Conservation (phyloP, 129 eudicot species). For the Lactuca saligna region DNA sequence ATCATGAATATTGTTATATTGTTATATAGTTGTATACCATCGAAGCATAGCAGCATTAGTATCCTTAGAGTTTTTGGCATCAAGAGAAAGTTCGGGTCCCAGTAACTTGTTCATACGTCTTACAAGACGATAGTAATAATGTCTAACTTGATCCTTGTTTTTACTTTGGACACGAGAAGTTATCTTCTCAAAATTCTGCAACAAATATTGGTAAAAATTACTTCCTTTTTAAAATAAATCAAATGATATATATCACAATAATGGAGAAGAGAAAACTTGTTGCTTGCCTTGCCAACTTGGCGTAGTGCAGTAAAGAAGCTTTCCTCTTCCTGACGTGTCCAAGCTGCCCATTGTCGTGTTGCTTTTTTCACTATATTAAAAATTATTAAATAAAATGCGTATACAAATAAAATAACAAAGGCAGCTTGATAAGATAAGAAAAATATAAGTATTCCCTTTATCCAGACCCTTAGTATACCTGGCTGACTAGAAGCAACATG, state of each 20-base stretch:
- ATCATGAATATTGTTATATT: no score
- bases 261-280: no score
- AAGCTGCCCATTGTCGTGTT: constrained; percentile 90
- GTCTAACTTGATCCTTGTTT: constrained; percentile 89
- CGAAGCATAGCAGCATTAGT: constrained; percentile 85
- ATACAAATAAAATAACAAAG: no score
- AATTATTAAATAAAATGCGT: background rate
- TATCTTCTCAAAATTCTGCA: constrained; percentile 86
- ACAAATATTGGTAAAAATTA: background rate
- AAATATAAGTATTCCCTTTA: no score
- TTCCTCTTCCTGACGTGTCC: constrained; percentile 91
- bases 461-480: constrained; percentile 28
- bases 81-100: constrained; percentile 69
- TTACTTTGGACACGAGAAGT: constrained; percentile 75
- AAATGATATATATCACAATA: no score
- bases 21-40: constrained; percentile 32
- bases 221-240: no score
- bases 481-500: constrained; percentile 41
- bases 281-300: constrained; percentile 79
- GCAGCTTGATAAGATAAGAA: no score
- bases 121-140: constrained; percentile 83
- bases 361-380: constrained; percentile 48
- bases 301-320: constrained; percentile 72
- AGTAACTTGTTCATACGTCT: constrained; percentile 88
- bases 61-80: constrained; percentile 71